phyloP scores from a whole-genome alignment of 1,139 yeast genomes.

The Sugiyamaella sp. region DNA sequence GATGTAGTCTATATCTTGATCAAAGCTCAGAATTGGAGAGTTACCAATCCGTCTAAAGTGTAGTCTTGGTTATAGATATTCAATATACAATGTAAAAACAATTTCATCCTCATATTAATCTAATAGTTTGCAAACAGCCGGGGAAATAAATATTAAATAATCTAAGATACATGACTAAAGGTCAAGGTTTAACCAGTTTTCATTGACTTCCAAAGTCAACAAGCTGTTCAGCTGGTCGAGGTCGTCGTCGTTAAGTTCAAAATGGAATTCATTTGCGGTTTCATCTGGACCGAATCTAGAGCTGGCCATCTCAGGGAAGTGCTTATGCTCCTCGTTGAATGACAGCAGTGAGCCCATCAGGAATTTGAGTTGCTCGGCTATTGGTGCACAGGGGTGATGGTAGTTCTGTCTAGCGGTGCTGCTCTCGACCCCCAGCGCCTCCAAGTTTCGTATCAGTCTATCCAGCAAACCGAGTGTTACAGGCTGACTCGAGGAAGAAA shows the following conservation, averaged over 20 bases:
- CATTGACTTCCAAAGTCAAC: constrained; percentile 16
- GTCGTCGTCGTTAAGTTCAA: constrained; percentile 14
- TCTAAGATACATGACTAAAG: background rate
- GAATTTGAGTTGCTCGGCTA: constrained; percentile 16
- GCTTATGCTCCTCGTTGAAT: constrained; percentile 13
- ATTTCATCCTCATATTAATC: background rate
- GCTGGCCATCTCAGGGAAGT: constrained; percentile 2
- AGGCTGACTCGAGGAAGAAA: constrained; percentile 15
- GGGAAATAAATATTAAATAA: constrained; percentile 5
- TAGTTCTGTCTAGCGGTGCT: background rate
- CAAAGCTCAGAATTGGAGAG: constrained; percentile 30
- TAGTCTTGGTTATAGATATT: background rate
- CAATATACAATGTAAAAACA: background rate
- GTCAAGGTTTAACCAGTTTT: constrained; percentile 18
- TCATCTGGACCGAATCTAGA: background rate
- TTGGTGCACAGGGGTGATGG: constrained; percentile 19
- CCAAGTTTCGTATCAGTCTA: constrained; percentile 16
- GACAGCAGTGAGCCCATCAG: constrained; percentile 16
- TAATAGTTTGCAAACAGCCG: background rate
- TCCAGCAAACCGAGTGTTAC: constrained; percentile 13
- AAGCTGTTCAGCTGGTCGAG: constrained; percentile 20
- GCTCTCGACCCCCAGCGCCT: constrained; percentile 2
- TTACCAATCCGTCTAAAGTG: constrained; percentile 21
- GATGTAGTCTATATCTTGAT: constrained; percentile 50
- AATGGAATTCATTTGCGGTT: constrained; percentile 1